Evolutionary conservation across 1,139 yeast species (phyloP), one percentile per base, ranked within the genome.

Genomic region (Groenewaldozyma auringiensis): DNA sequence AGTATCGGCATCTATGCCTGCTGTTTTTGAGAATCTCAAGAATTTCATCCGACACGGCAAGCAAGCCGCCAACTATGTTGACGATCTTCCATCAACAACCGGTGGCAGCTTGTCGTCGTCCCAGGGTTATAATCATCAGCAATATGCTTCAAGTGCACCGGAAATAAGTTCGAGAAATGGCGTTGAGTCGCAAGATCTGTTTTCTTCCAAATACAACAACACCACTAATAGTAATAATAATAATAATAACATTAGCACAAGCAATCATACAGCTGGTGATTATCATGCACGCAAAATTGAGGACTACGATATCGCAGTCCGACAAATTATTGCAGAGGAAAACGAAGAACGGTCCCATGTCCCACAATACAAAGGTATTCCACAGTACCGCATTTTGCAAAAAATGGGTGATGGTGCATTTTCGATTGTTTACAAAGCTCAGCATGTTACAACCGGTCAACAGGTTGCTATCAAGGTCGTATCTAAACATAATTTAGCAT

Each of bases 41-140:
- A 86, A 87, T 55, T 83, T 84, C 61, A 84, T 85, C 50, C 79
- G 94, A 57, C 94, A 84, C 57, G 94, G 95, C 31, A 82, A 78
- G 56, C 86, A 83, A 60, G 94, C 94, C 51, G 65, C 58, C 42
- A 53, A 42, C 6, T 38, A 32, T 14, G 36, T 32, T 35, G 16
- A 18, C 21, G 40, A 31, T 13, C 20, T 4, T 18, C 41, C 44
- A 16, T 16, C 39, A 3, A 13, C 25, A 22, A 17, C n/a, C 22
- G 34, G 40, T 14, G 29, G 41, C 6, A 16, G 31, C 11, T 31
- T 38, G 21, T 9, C 44, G 6, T 17, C 25, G 20, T 21, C 22
- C 36, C 20, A 32, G 20, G 18, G 31, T 3, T 14, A 17, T 33
- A 21, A n/a, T n/a, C n/a, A 22, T 27, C 25, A 9, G n/a, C 22